Percentiles rank a stretch among this genome's conserved stretches.
These are phyloP conservation scores for Pelargonium myrrhifolium DNA, from an alignment of 441 rosid genomes.

Conservation along the genomic window DNA sequence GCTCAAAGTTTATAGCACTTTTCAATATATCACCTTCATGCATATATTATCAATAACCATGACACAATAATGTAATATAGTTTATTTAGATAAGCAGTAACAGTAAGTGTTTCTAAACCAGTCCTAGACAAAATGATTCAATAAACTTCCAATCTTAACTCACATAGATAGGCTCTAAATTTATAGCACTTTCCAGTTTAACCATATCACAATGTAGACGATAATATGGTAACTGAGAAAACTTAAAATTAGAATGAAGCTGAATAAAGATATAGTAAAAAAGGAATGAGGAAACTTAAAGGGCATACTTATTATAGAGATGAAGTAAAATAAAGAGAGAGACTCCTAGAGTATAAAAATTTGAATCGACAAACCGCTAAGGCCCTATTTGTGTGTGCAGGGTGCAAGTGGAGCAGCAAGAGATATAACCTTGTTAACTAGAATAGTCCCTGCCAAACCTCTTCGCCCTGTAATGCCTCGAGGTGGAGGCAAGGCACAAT, in stretches of 20 bases:
- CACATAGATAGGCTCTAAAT: not conserved
- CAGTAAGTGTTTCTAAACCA: not conserved
- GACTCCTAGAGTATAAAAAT: not conserved
- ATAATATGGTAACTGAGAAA: not conserved
- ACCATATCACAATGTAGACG: not conserved
- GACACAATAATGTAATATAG: not conserved
- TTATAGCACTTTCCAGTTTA: not conserved
- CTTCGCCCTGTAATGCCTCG: slow-evolving; percentile 88
- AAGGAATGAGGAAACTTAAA: not conserved
- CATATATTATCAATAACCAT: not conserved
- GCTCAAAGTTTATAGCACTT: not conserved
- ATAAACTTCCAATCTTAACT: not conserved
- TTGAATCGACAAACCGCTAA: not conserved
- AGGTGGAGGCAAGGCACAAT: slow-evolving; percentile 93
- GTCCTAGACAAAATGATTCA: not conserved
- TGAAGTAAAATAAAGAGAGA: not conserved
- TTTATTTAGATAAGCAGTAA: not conserved
- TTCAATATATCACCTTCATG: not conserved
- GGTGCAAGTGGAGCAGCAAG: slow-evolving; percentile 14
- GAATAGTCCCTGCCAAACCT: slow-evolving; percentile 94
- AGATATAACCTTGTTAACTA: slow-evolving; percentile 72
- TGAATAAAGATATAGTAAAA: not conserved
- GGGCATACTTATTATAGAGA: not conserved
- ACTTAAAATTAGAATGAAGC: not conserved
- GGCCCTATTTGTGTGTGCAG: not conserved